Percentiles rank a stretch among this genome's conserved stretches.
phyloP scores from a whole-genome alignment of 208 protist species.

The Leptomonas seymouri region DNA sequence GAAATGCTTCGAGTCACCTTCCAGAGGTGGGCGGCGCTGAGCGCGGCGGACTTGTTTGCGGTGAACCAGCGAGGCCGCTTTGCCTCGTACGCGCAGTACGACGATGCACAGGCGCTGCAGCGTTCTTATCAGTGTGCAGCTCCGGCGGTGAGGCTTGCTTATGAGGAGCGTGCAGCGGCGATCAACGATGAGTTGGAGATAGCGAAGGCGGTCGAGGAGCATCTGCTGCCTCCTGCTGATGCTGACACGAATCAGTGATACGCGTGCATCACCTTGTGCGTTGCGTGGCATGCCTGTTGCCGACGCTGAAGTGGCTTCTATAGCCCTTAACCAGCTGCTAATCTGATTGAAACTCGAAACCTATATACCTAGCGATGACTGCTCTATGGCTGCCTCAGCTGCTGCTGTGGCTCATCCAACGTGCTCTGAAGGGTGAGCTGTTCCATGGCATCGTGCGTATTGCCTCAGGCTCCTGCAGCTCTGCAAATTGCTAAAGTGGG shows the following conservation, averaged over 20 bases:
- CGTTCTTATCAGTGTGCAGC: slow-evolving; percentile 31
- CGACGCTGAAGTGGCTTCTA: too few relatives aligned
- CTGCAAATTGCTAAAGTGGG: too few relatives aligned
- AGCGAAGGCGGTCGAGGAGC: slow-evolving; percentile 14
- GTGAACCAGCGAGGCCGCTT: slow-evolving; percentile 36
- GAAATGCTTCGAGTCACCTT: neutral
- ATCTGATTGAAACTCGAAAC: too few relatives aligned
- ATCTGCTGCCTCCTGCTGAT: neutral
- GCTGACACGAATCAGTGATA: neutral
- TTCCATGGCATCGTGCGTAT: too few relatives aligned
- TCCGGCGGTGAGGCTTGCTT: slow-evolving; percentile 21
- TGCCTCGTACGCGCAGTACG: slow-evolving; percentile 31
- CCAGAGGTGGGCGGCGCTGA: neutral
- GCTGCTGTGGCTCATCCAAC: too few relatives aligned
- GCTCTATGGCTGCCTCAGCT: too few relatives aligned
- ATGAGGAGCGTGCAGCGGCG: slow-evolving; percentile 34
- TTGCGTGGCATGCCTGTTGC: neutral
- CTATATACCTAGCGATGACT: too few relatives aligned
- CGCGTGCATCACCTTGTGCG: neutral
- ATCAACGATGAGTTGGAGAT: slow-evolving; percentile 25
- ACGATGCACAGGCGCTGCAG: slow-evolving; percentile 18
- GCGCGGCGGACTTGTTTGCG: slow-evolving; percentile 49
- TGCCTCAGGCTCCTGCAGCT: too few relatives aligned
- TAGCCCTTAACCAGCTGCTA: too few relatives aligned
- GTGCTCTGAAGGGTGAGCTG: too few relatives aligned